These are phyloP conservation scores for Fusarium cyanostomum DNA, from an alignment of 2,329 filamentous ascomycete genomes.

Conservation along the genomic window DNA sequence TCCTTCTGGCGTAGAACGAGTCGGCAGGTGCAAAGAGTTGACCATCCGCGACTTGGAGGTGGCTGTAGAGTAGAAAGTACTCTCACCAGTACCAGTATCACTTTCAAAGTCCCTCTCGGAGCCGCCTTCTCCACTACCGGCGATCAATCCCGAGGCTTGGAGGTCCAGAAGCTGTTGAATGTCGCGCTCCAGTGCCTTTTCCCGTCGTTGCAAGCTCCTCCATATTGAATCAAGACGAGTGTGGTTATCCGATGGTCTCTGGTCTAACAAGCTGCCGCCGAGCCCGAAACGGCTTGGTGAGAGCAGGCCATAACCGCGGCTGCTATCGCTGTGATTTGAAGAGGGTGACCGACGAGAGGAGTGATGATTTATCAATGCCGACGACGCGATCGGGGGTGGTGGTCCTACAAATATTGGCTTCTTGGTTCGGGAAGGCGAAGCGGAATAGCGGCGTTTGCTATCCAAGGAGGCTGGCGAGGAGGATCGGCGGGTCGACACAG, in stretches of 20 bases:
- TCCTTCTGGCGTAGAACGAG: conserved; percentile 52
- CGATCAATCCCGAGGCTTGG: conserved; percentile 57
- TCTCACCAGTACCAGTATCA: conserved; percentile 54
- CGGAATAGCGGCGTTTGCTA: conserved; percentile 42
- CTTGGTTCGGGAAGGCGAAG: conserved; percentile 47
- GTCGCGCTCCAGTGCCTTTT: conserved; percentile 57
- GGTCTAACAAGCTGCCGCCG: conserved; percentile 49
- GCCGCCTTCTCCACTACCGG: conserved; percentile 46
- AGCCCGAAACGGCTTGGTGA: conserved; percentile 29
- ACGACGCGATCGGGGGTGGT: conserved; percentile 62
- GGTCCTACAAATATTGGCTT: conserved; percentile 58
- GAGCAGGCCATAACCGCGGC: conserved; percentile 24
- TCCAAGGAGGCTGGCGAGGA: conserved; percentile 32
- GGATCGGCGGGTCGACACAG: conserved; percentile 17
- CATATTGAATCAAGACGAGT: conserved; percentile 56
- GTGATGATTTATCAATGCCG: conserved; percentile 44
- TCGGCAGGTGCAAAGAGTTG: conserved; percentile 54
- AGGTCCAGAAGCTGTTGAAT: conserved; percentile 60
- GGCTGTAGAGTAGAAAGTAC: conserved; percentile 53
- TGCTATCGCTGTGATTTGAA: conserved; percentile 22
- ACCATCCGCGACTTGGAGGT: conserved; percentile 53
- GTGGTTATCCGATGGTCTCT: conserved; percentile 37
- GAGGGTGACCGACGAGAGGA: conserved; percentile 7
- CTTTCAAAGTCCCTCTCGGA: conserved; percentile 42
- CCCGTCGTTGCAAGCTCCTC: conserved; percentile 57